Evolutionary conservation across 1,139 yeast genomes (phyloP), one percentile per base, ranked within the genome.

Genomic region (Suhomyces atakaporum): DNA sequence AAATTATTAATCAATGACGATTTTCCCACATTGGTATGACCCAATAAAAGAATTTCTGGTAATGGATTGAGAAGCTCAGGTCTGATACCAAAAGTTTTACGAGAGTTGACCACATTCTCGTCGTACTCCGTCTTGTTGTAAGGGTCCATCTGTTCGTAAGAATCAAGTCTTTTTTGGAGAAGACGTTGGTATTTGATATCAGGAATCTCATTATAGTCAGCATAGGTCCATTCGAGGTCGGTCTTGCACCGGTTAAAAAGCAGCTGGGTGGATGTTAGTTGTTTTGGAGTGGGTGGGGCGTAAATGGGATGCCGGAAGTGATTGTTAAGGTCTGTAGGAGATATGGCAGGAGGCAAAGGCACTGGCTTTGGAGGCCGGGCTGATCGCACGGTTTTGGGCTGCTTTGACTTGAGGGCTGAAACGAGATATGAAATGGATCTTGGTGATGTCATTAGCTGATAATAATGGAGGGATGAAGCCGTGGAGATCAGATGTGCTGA

Each of bases 1-100:
- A 81, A 46, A 12, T 74, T 75, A 49, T 86, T 84, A 26, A 88
- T 63, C 25, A 88, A 58, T 0, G 94, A 79, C 0, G 95, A 85
- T 54, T 88, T 88, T 0, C 97, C 97, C 2, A 80, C 88, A 50
- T 88, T 88, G 33, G 95, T 83, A 45, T 86, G 76, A 0, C 96
- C 96, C 35, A 88, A 53, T 27, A 88, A 69, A 6, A 84, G 64
- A 3, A 87, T 77, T 50, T 87, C 95, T 0, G 95, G 95, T 11
- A 69, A 49, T 10, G 60, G 56, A 31, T 43, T 49, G 24, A 66
- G 49, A 16, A 58, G 46, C 11, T 48, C 53, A 4, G 69, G 67
- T 11, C 42, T 45, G 14, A 64, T 56, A 0, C 71, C 70, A 44
- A 62, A 63, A 1, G 66, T 52, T 35, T 46, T 54, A 38, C 45